Evolutionary conservation across 495 filamentous ascomycete genomes (phyloP), one percentile per base, ranked within the genome.

Genomic region (Ramalina intermedia): DNA sequence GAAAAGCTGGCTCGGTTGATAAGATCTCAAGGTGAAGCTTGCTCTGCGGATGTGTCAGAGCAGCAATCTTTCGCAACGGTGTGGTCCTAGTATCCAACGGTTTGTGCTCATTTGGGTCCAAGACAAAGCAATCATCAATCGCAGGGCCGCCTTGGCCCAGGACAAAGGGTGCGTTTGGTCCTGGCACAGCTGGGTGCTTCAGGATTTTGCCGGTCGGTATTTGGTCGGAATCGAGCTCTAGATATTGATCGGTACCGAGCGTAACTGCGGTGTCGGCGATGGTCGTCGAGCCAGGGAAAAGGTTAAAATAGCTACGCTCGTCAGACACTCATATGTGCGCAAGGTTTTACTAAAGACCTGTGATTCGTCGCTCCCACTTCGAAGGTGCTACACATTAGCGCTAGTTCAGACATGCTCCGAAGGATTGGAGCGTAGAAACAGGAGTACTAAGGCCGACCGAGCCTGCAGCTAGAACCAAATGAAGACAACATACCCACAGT

Each of bases 1-100:
- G 89, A 74, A 94, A 96, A 0, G 89, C 87, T 1, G 91, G 91
- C 66, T 96, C 89, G 0, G 88, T 96, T 66, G 82, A 88, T 56
- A 77, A 66, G 8, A 93, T 80, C 55, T 94, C 84, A 18, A 96
- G 77, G 57, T 93, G 79, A 52, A 95, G 69, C 41, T 77, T 76
- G 17, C 80, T 78, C 5, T 66, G 69, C 6, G 84, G 77, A 57
- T 93, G 83, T 61, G 72, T 74, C 49, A 89, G 82, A 17, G 68
- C 69, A 35, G 81, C 81, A 4, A 84, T 74, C 6, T 69, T 75
- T 23, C 71, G 69, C 12, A 95, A 66, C 0, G 83, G 76, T 51
- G 64, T 61, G 6, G 52, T 45, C 43, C 89, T 82, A 0, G 89
- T 95, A 59, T 98, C 89, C 46, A 90, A 67, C 0, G 82, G 78